Evolutionary conservation across 306 rosid genomes (phyloP).

Genomic region (Prinsepia uniflora): DNA sequence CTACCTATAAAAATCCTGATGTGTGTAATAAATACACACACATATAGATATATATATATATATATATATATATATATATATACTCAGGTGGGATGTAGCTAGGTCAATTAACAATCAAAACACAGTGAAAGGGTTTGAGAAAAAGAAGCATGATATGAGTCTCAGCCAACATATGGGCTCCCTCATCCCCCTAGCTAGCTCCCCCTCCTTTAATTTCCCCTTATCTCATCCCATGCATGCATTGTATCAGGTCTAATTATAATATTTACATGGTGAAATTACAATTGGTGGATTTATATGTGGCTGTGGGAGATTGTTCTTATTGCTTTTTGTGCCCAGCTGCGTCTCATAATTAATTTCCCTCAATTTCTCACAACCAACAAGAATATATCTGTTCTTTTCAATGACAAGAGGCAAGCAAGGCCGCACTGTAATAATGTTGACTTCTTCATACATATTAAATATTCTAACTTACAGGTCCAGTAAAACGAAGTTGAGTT

Average conservation of each 20-base stretch:
- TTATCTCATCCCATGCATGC: constrained; percentile 17
- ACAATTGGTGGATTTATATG: background rate
- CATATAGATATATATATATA: too few species aligned
- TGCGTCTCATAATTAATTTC: too few species aligned
- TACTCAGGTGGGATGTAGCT: background rate
- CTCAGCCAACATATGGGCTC: constrained; percentile 8
- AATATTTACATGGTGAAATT: constrained; percentile 8
- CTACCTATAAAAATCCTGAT: too few species aligned
- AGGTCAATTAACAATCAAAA: background rate
- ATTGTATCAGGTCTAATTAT: constrained; percentile 13
- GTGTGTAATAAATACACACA: too few species aligned
- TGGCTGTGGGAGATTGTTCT: background rate
- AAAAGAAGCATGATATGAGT: background rate
- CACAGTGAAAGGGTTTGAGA: background rate
- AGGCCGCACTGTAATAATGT: constrained; percentile 29
- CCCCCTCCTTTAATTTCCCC: background rate
- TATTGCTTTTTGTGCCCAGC: background rate
- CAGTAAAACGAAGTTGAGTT: too few species aligned
- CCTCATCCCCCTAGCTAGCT: constrained; percentile 1
- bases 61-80: too few species aligned
- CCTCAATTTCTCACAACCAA: background rate
- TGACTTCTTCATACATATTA: constrained; percentile 21
- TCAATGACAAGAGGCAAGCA: constrained; percentile 17
- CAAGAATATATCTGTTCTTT: background rate
- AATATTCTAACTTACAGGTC: background rate